These are phyloP conservation scores for Podospora pseudocomata DNA, from an alignment of 495 filamentous ascomycete genomes.

Conservation along the genomic window DNA sequence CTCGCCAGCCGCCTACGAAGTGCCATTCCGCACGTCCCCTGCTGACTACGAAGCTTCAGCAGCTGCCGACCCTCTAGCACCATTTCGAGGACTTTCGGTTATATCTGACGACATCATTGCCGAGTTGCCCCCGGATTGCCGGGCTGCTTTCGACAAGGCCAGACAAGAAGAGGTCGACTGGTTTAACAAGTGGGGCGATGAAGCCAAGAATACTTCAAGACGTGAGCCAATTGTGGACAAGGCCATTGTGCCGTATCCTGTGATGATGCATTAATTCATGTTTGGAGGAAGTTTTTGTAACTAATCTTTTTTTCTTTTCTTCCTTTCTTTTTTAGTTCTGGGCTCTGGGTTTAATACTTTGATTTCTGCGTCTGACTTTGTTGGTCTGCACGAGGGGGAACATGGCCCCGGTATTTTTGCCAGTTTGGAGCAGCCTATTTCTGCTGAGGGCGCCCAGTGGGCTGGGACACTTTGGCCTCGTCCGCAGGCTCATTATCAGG, in stretches of 20 bases:
- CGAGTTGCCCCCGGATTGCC: slow-evolving; percentile 68
- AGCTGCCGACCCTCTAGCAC: slow-evolving; percentile 43
- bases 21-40: slow-evolving; percentile 38
- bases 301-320: slow-evolving; percentile 9
- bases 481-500: background rate
- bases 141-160: slow-evolving; percentile 62
- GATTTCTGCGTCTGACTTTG: background rate
- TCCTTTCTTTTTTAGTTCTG: slow-evolving; percentile 1
- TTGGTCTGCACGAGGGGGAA: background rate
- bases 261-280: slow-evolving; percentile 23
- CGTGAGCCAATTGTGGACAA: slow-evolving; percentile 51
- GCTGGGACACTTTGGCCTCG: background rate
- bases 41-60: slow-evolving; percentile 21
- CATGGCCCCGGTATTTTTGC: background rate
- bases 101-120: slow-evolving; percentile 64
- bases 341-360: background rate
- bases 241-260: slow-evolving; percentile 50
- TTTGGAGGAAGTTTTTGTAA: slow-evolving; percentile 3
- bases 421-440: background rate
- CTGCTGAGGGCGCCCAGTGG: background rate
- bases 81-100: slow-evolving; percentile 62
- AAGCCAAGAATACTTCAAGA: slow-evolving; percentile 48
- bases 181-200: slow-evolving; percentile 68
- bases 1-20: slow-evolving; percentile 44
- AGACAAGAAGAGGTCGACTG: slow-evolving; percentile 60